Evolutionary conservation across 495 filamentous ascomycete genomes (phyloP).

Genomic region (Xylaria curta): DNA sequence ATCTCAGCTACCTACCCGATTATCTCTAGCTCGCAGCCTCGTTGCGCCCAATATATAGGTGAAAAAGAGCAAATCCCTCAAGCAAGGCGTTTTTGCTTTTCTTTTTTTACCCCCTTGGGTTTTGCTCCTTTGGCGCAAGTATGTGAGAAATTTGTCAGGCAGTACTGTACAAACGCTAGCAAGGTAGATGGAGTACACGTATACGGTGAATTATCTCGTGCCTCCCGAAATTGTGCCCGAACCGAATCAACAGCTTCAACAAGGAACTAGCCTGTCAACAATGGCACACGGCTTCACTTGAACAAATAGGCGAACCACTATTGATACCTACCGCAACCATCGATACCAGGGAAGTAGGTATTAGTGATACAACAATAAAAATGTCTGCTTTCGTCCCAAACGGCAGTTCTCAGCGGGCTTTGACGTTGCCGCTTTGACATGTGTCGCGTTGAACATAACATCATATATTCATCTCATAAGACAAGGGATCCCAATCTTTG

Average conservation of each 20-base stretch:
- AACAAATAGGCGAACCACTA: background rate
- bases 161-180: background rate
- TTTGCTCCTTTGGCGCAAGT: background rate
- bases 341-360: background rate
- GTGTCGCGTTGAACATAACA: conserved; percentile 1
- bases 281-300: background rate
- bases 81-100: background rate
- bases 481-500: conserved; percentile 3
- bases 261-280: background rate
- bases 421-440: conserved; percentile 6
- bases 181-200: background rate
- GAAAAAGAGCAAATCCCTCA: background rate
- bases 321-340: background rate
- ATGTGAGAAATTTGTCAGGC: background rate
- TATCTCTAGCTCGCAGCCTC: conserved; percentile 12
- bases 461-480: background rate
- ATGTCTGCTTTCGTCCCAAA: conserved; percentile 1
- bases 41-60: background rate
- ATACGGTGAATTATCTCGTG: background rate
- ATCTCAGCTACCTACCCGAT: background rate
- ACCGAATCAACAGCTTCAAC: background rate
- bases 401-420: background rate
- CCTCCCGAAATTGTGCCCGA: background rate
- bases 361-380: conserved; percentile 4
- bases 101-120: background rate